Evolutionary conservation across 2,329 filamentous ascomycete species (phyloP), one percentile per base, ranked within the genome.

Genomic region (Furcasterigmium furcatum): DNA sequence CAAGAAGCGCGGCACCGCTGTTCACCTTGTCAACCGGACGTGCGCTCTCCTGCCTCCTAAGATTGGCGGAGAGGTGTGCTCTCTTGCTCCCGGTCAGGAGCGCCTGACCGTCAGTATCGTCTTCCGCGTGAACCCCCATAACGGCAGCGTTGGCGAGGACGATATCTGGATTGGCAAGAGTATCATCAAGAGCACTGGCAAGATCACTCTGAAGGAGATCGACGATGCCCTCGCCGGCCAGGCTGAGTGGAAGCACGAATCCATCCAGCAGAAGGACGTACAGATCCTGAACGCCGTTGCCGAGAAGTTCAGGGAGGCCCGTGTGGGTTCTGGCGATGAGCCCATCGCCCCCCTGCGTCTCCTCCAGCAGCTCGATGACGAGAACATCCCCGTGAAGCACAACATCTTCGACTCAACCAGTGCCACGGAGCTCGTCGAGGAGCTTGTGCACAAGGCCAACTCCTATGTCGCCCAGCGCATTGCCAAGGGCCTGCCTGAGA

Each of bases 1-100:
- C 10, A 96, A 94, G 80, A 99, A 97, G 78, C 89, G 94, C 54
- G 92, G 92, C 50, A 97, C 91, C 46, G 91, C 91, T 29, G 94
- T 99, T 20, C 95, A 97, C 62, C 77, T 99, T 14, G 87, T 96
- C 71, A 94, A 96, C 72, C 85, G 91, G 29, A 72, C 86, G 73
- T 75, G 92, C 80, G 77, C 92, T 75, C 84, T 99, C 78, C 81
- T 99, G 30, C 94, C 94, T 13, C 78, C 88, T 1, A 91, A 89
- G 68, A 76, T 99, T 51, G 87, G 91, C 8, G 81, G 84, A 16
- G 91, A 96, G 54, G 77, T 97, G 42, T 96, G 91, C 76, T 94
- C 91, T 47, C 75, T 99, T 50, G 79, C 81, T 44, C 90, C 92
- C 9, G 87, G 84, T n/a, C 77, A 96, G 66, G 92, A 96, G 51